Conservation (phyloP, 202 grass and related monocot species). For the Sporobolus alterniflorus region DNA sequence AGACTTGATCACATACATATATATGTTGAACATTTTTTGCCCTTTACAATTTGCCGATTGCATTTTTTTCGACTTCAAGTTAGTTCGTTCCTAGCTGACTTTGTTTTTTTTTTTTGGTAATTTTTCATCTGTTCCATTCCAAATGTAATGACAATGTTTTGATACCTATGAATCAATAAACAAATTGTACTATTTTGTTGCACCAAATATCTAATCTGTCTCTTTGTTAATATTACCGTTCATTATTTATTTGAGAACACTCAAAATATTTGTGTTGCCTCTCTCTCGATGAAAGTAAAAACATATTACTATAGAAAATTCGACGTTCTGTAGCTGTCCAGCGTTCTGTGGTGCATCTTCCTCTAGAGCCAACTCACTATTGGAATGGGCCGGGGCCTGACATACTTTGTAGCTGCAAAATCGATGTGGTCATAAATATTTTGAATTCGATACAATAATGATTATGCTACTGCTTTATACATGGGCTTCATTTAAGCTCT, state of each 20-base stretch:
- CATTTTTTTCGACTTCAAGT: constrained; percentile 30
- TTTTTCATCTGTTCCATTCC: not conserved
- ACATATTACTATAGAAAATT: too few relatives aligned
- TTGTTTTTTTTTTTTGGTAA: too few relatives aligned
- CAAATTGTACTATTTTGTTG: not conserved
- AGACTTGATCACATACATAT: not conserved
- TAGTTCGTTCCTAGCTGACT: constrained; percentile 19
- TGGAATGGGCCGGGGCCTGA: too few relatives aligned
- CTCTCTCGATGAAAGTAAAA: not conserved
- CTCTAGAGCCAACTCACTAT: too few relatives aligned
- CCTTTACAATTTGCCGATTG: constrained; percentile 28
- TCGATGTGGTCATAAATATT: too few relatives aligned
- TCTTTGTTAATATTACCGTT: not conserved
- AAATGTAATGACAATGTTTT: constrained; percentile 27
- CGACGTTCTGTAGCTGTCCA: too few relatives aligned
- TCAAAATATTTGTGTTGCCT: not conserved
- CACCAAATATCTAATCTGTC: not conserved
- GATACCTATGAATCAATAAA: constrained; percentile 32
- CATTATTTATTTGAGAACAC: not conserved
- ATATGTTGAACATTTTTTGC: not conserved
- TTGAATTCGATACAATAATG: too few relatives aligned
- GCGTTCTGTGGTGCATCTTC: too few relatives aligned
- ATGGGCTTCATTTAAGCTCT: too few relatives aligned
- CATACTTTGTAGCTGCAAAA: too few relatives aligned
- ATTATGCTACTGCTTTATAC: too few relatives aligned